These are phyloP conservation scores for Penicillium turbatum DNA, from an alignment of 495 filamentous ascomycete species.

Conservation along the genomic window DNA sequence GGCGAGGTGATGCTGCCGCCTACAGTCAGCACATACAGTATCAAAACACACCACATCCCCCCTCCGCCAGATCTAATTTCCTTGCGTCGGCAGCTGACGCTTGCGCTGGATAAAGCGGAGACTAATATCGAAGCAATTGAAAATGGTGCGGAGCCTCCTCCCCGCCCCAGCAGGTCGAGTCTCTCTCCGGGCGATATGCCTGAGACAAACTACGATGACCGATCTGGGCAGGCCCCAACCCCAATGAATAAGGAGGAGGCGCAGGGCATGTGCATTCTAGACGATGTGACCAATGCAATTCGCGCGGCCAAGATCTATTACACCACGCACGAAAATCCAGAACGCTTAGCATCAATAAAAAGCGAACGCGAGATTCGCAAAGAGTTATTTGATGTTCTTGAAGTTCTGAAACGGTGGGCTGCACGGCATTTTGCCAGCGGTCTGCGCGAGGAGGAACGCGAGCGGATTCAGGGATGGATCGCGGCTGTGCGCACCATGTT, in stretches of 20 bases:
- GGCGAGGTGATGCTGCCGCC: conserved; percentile 81
- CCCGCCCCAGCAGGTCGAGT: conserved; percentile 30
- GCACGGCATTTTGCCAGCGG: conserved; percentile 83
- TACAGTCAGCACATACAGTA: conserved; percentile 92
- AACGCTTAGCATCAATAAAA: conserved; percentile 78
- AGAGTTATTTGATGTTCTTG: conserved; percentile 80
- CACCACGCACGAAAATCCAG: conserved; percentile 75
- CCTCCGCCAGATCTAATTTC: conserved; percentile 78
- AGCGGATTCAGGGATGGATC: conserved; percentile 72
- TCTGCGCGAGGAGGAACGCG: conserved; percentile 67
- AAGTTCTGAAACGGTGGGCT: conserved; percentile 86
- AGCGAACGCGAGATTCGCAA: conserved; percentile 74
- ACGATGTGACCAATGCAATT: conserved; percentile 89
- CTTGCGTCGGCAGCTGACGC: conserved; percentile 68
- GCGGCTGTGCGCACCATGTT: conserved; percentile 69
- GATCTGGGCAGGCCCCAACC: conserved; percentile 26
- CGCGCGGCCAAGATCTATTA: conserved; percentile 94
- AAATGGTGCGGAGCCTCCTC: conserved; percentile 29
- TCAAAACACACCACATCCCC: conserved; percentile 78
- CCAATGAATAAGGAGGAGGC: conserved; percentile 73
- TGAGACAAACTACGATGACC: conserved; percentile 33
- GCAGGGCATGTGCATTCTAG: conserved; percentile 85
- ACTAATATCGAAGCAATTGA: conserved; percentile 55
- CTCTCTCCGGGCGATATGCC: conserved; percentile 31
- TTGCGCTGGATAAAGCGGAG: conserved; percentile 64